Percentiles rank a stretch among this genome's conserved stretches.
These are phyloP conservation scores for Ceriops zippeliana DNA, from an alignment of 345 rosid species.

Conservation along the genomic window DNA sequence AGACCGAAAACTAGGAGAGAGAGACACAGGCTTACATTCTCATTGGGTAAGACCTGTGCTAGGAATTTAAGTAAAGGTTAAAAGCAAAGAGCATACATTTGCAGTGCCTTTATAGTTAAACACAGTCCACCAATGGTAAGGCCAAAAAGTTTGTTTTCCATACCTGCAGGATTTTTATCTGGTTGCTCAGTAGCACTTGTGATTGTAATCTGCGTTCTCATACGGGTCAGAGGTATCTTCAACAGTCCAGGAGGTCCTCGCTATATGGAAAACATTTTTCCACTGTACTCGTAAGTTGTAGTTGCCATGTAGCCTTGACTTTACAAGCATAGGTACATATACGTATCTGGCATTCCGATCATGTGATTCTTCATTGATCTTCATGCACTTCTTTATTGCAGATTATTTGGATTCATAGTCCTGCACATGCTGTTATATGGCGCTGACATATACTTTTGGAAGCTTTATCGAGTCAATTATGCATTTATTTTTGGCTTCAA, in stretches of 20 bases:
- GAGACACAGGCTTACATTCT: slow-evolving; percentile 61
- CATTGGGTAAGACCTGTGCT: slow-evolving; percentile 41
- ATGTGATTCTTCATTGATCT: neutral
- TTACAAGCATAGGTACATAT: no score
- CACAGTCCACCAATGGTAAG: no score
- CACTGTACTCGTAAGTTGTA: slow-evolving; percentile 57
- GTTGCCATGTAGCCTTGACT: no score
- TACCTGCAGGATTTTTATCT: slow-evolving; percentile 48
- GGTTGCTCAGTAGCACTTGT: slow-evolving; percentile 67
- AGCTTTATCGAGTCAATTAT: slow-evolving; percentile 56
- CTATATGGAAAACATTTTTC: slow-evolving; percentile 78
- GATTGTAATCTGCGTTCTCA: slow-evolving; percentile 41
- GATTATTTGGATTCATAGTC: slow-evolving; percentile 61
- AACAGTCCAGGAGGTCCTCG: slow-evolving; percentile 38
- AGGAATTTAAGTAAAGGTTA: no score
- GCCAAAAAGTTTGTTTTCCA: neutral
- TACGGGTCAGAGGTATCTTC: slow-evolving; percentile 51
- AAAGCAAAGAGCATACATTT: no score
- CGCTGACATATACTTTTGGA: slow-evolving; percentile 66
- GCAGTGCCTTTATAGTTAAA: no score
- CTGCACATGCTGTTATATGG: slow-evolving; percentile 67
- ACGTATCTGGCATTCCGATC: no score
- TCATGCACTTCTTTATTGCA: slow-evolving; percentile 22
- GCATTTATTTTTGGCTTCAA: slow-evolving; percentile 75
- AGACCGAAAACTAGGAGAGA: slow-evolving; percentile 57